phyloP scores from a whole-genome alignment of 305 asterid genomes.

The Fraxinus velutina region DNA sequence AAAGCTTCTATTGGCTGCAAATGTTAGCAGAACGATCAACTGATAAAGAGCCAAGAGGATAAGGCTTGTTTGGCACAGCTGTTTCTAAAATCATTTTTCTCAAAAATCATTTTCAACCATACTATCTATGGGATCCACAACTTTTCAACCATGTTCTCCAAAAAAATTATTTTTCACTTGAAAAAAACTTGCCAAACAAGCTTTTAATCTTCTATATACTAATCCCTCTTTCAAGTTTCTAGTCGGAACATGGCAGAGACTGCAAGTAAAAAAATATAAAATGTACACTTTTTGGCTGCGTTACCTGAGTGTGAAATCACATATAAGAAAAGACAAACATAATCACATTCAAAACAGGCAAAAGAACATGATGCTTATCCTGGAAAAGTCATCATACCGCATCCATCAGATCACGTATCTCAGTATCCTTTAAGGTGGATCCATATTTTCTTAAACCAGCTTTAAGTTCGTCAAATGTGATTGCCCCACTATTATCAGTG shows the following conservation, averaged over 20 bases:
- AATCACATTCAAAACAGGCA: constrained; percentile 15
- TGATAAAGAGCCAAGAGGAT: background rate
- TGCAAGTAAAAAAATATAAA: background rate
- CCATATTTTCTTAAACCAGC: constrained; percentile 92
- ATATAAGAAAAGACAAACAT: constrained; percentile 1
- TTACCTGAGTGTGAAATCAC: background rate
- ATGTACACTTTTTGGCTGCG: background rate
- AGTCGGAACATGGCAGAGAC: background rate
- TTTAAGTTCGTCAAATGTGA: constrained; percentile 92
- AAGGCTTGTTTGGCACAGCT: background rate
- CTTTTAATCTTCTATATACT: background rate
- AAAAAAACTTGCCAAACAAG: background rate
- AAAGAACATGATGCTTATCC: constrained; percentile 6
- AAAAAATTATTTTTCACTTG: background rate
- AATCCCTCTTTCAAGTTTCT: background rate
- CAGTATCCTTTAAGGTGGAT: constrained; percentile 85
- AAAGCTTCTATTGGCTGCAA: background rate
- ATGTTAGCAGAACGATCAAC: background rate
- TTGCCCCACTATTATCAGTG: constrained; percentile 84
- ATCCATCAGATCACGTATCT: constrained; percentile 95
- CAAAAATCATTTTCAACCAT: background rate
- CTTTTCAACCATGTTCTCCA: background rate
- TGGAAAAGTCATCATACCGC: constrained; percentile 54
- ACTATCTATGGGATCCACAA: background rate
- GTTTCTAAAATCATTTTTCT: background rate